Percentiles rank a stretch among this genome's conserved stretches.
These are phyloP conservation scores for Colletotrichum echinochloae DNA, from an alignment of 2,329 filamentous ascomycete genomes.

Conservation along the genomic window DNA sequence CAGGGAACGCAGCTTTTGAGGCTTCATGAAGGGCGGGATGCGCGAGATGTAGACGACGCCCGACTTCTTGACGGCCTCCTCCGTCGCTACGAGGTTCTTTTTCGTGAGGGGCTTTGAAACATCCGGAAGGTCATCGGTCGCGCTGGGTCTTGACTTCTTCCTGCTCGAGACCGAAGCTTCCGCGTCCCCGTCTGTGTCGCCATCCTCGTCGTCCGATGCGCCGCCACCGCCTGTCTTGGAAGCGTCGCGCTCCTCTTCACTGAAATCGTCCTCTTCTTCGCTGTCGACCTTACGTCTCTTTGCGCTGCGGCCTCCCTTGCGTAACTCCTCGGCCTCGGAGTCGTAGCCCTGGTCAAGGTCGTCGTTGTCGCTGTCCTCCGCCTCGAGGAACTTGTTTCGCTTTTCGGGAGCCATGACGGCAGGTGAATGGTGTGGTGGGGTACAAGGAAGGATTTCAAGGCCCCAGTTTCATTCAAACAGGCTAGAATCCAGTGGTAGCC, in stretches of 20 bases:
- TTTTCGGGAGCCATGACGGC: conserved; percentile 73
- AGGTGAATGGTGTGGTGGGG: not conserved
- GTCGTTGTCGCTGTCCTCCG: conserved; percentile 69
- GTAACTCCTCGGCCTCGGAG: conserved; percentile 74
- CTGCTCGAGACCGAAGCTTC: conserved; percentile 44
- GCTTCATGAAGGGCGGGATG: conserved; percentile 91
- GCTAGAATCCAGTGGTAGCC: not conserved
- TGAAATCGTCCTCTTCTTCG: conserved; percentile 54
- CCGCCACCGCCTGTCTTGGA: conserved; percentile 50
- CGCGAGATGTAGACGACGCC: conserved; percentile 87
- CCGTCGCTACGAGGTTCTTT: conserved; percentile 75
- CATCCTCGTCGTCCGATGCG: conserved; percentile 48
- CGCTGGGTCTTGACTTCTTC: conserved; percentile 45
- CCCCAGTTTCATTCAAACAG: not conserved
- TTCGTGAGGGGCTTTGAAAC: conserved; percentile 69
- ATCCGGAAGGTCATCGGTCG: conserved; percentile 54
- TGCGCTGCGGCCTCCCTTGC: conserved; percentile 70
- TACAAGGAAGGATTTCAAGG: not conserved
- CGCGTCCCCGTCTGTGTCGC: conserved; percentile 37
- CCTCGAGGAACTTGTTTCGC: conserved; percentile 78
- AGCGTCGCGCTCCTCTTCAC: conserved; percentile 51
- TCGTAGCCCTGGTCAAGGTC: conserved; percentile 71
- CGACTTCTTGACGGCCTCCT: conserved; percentile 75
- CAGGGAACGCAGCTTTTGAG: conserved; percentile 79
- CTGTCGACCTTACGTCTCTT: conserved; percentile 74